Evolutionary conservation across 192 early-diverging fungal species (phyloP).

Genomic region (Dissophora ornata): DNA sequence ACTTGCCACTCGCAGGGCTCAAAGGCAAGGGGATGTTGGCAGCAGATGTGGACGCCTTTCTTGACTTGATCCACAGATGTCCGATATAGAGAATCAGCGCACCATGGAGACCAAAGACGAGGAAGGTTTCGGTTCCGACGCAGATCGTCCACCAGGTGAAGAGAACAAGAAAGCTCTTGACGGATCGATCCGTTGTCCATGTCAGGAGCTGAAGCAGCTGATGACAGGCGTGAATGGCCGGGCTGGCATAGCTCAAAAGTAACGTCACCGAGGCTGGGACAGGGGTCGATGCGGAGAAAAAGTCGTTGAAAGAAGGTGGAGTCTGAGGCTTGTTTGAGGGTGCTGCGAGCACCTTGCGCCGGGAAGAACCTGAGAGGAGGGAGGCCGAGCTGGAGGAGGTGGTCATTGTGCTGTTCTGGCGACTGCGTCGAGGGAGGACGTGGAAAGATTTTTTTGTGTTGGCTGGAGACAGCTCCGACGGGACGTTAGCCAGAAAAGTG

Average conservation of each 20-base stretch:
- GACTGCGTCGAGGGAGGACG: constrained; percentile 12
- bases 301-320: constrained; percentile 51
- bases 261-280: constrained; percentile 56
- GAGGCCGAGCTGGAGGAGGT: constrained; percentile 5
- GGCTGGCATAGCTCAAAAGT: constrained; percentile 54
- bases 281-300: constrained; percentile 57
- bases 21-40: constrained; percentile 17
- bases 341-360: constrained; percentile 14
- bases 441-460: constrained; percentile 20
- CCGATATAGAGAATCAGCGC: constrained; percentile 40
- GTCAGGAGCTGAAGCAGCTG: constrained; percentile 55
- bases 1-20: constrained; percentile 28
- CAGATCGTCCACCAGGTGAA: constrained; percentile 61
- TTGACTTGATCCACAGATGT: constrained; percentile 52
- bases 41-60: constrained; percentile 26
- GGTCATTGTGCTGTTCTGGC: constrained; percentile 26
- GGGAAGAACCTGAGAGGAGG: not conserved
- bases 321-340: constrained; percentile 14
- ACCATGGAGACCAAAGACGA: constrained; percentile 50
- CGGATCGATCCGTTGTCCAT: constrained; percentile 55
- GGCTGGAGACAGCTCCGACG: constrained; percentile 32
- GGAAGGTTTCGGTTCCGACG: constrained; percentile 48
- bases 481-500: constrained; percentile 45
- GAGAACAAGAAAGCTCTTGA: constrained; percentile 57
- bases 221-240: constrained; percentile 50